Evolutionary conservation across 1,139 yeast genomes (phyloP), one percentile per base, ranked within the genome.

Genomic region (Meyerozyma smithsonii): DNA sequence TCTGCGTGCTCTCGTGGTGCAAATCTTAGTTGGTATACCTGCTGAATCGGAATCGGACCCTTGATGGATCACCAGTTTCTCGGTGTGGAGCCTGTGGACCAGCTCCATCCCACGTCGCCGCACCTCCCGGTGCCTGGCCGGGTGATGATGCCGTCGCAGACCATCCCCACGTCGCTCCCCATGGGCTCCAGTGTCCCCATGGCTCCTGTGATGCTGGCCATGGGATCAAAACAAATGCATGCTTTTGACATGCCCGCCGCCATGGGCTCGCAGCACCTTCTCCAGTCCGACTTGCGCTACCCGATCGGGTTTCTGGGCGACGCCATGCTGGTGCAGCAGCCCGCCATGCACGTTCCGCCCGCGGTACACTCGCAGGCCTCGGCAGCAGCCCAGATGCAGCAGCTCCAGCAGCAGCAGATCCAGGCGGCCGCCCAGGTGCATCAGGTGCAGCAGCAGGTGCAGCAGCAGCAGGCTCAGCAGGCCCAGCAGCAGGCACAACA

Each of bases 361-460:
- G 5, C 25, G 25, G 4, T 11, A 5, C 25, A 23, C 15, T 3
- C 16, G 34, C 34, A 30, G 15, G 30, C 30, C 8, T 10, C 34
- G 8, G 33, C 19, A 28, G 19, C 33, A 28, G 33, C 12, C 6
- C 43, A 38, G 25, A 28, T 30, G 15, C 42, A 41, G 14, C 43
- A 39, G 19, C 12, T 39, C 36, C 47, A 46, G 17, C 48, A 44
- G 36, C 44, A 46, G 28, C 43, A 36, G 10, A 25, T 15, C 11
- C 37, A 41, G 34, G 36, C 42, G 36, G 24, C 30, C 16, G 39
- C 35, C 19, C 42, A 39, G 19, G 16, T 8, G 8, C 38, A 44
- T 14, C 37, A 38, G 12, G 42, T 32, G 11, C 39, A 37, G 12
- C 42, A 42, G 34, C 41, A 35, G n/a, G 20, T 39, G 25, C 45